Evolutionary conservation across 2,329 filamentous ascomycete genomes (phyloP), one percentile per base, ranked within the genome.

Genomic region (Aspergillus ibericus): DNA sequence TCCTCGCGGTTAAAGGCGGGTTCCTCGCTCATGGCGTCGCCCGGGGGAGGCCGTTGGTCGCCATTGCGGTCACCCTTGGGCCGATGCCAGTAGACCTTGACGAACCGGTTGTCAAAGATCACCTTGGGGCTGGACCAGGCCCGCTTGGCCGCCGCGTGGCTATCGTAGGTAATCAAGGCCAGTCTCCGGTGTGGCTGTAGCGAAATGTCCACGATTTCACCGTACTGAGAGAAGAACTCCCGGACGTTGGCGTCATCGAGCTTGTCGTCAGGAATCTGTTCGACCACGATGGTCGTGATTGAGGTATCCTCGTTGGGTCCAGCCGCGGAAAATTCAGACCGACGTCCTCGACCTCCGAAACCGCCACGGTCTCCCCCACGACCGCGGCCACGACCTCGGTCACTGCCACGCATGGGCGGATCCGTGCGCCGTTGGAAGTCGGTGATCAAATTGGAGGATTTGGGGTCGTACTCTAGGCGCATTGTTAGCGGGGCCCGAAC

Each of bases 81-180:
- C 61, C 82, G 83, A 67, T 83, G 79, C 85, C 85, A 87, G 65
- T 85, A 86, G 1, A 87, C 83, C 63, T 87, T 87, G 53, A 87
- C 85, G 62, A 87, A 87, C 3, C 85, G 77, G 60, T 87, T 87
- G 62, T 86, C 85, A 62, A 87, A 87, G 16, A 87, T 82, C 53
- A 82, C 82, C 68, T 86, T 86, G 0, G 85, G 85, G 59, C 83
- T 86, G 16, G 82, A 78, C 73, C 84, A 86, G 1, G 85, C 85
- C 27, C 76, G 75, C 59, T 78, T 79, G 8, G 85, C 85, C 18
- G 80, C 73, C 15, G 76, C 75, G 63, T 82, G 81, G 56, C 78
- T 78, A 22, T 78, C 76, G 63, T 79, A 87, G 58, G 81, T 84
- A 63, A 87, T 77, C 36, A 86, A 70, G 0, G 85, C 84, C 18